These are phyloP conservation scores for Eucalyptus cloeziana DNA, from an alignment of 345 rosid genomes.

Conservation along the genomic window DNA sequence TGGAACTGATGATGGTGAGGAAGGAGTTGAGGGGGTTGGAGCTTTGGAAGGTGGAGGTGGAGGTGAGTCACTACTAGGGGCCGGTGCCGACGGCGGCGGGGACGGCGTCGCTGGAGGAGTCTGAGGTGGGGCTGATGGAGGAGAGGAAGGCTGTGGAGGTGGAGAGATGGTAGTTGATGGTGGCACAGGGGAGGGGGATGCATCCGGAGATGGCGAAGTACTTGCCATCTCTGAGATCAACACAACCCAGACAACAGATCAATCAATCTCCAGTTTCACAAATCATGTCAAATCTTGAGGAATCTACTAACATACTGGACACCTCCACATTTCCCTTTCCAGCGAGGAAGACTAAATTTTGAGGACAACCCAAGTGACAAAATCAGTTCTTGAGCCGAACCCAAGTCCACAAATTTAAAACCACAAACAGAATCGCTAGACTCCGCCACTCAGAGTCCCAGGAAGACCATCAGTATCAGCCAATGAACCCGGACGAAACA, in stretches of 20 bases:
- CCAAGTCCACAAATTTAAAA: background rate
- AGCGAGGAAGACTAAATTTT: background rate
- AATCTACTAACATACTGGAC: background rate
- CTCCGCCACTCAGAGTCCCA: background rate
- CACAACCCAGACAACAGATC: background rate
- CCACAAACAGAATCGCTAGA: background rate
- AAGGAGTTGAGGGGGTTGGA: background rate
- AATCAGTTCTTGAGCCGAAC: background rate
- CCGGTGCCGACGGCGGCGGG: background rate
- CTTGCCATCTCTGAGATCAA: constrained; percentile 38
- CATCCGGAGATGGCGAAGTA: constrained; percentile 35
- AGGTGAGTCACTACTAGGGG: background rate
- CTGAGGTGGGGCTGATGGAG: constrained; percentile 18
- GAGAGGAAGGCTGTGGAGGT: constrained; percentile 6
- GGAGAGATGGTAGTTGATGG: constrained; percentile 15
- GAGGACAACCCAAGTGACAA: background rate
- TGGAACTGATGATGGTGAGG: background rate
- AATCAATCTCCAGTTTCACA: background rate
- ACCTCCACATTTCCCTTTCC: background rate
- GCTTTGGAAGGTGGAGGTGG: background rate
- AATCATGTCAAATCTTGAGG: background rate
- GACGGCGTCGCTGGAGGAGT: background rate
- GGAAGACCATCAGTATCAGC: background rate
- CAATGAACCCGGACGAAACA: background rate
- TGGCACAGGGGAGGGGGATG: constrained; percentile 36